These are phyloP conservation scores for Vanilla planifolia DNA, from an alignment of 106 monocot species.

Conservation along the genomic window DNA sequence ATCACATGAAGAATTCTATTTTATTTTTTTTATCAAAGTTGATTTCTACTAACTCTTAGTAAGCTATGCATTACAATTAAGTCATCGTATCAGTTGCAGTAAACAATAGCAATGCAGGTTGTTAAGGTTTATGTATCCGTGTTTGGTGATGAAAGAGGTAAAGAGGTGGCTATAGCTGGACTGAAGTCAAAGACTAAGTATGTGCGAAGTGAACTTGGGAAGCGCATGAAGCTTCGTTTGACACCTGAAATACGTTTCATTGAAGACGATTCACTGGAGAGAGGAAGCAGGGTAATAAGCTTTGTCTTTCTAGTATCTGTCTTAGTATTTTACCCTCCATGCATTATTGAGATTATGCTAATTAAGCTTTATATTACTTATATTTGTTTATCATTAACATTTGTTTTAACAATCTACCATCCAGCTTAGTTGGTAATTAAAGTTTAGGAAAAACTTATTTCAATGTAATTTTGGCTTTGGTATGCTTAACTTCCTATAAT, in stretches of 20 bases:
- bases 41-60: too few species aligned
- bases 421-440: neutral
- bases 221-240: slow-evolving; percentile 58
- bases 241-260: slow-evolving; percentile 77
- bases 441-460: too few species aligned
- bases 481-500: too few species aligned
- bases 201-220: slow-evolving; percentile 66
- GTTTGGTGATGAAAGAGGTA: slow-evolving; percentile 76
- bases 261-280: slow-evolving; percentile 66
- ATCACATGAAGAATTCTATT: too few species aligned
- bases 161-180: slow-evolving; percentile 56
- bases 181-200: slow-evolving; percentile 45
- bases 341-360: neutral
- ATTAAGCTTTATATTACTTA: neutral
- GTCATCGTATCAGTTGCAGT: too few species aligned
- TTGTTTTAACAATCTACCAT: neutral
- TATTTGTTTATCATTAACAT: neutral
- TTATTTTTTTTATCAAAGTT: too few species aligned
- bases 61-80: too few species aligned
- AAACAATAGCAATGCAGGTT: slow-evolving; percentile 52
- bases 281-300: slow-evolving; percentile 61
- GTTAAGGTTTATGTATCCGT: slow-evolving; percentile 80
- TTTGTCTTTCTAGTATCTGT: neutral
- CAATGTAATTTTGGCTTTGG: too few species aligned
- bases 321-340: neutral